Evolutionary conservation across 2,329 filamentous ascomycete species (phyloP), one percentile per base, ranked within the genome.

Genomic region (Colletotrichum eleusines): DNA sequence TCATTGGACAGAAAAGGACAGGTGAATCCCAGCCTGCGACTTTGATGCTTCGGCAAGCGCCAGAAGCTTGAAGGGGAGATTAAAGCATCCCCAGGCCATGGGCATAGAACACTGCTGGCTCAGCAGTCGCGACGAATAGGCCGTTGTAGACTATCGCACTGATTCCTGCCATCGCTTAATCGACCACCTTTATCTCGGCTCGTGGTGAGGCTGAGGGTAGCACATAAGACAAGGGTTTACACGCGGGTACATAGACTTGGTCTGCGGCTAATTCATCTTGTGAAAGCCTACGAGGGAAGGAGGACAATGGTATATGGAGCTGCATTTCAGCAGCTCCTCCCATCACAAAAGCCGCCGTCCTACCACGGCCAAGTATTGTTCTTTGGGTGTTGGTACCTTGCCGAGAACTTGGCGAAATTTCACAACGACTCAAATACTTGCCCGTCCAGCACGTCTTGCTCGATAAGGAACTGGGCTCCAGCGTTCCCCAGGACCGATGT

Each of bases 391-490:
- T 12, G 35, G 35, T 38, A 11, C n/a, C 18, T 54, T 55, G 48
- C 48, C 48, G 23, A 28, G 48, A 50, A 23, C 23, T 26, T 31
- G 53, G 61, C 65, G 72, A 26, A 23, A 63, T 33, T 38, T 33
- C 9, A 16, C 12, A 38, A 57, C 44, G 33, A 59, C 35, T n/a
- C 16, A 38, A n/a, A 20, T 28, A 12, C 5, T 16, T 53, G 26
- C 9, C 51, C 23, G 7, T 72, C 69, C 3, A 74, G 62, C 23
- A 75, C 40, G 38, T 75, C 66, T 31, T 70, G 55, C 58, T 73
- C 73, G 28, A 63, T 66, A 4, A 74, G n/a, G 20, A 74, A 62
- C 2, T 33, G 31, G 31, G 31, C 7, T n/a, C n/a, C n/a, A n/a
- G n/a, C n/a, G n/a, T n/a, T n/a, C n/a, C n/a, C n/a, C n/a, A n/a